These are phyloP conservation scores for Vanderwaltozyma polyspora DNA, from an alignment of 805 yeast species.

Conservation along the genomic window DNA sequence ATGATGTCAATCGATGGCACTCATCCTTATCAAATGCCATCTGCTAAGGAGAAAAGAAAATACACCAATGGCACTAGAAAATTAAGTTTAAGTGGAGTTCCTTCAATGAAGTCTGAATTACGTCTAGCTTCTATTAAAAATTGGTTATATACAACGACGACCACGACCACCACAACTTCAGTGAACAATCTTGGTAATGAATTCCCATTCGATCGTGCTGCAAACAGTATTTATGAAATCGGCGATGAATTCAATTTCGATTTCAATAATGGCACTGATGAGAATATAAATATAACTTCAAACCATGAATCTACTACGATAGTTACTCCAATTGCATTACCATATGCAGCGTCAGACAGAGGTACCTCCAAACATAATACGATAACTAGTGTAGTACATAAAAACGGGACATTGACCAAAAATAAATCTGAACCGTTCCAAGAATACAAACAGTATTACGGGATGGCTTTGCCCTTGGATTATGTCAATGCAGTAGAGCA, in stretches of 20 bases:
- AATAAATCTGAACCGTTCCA: neutral
- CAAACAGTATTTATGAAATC: too few species aligned
- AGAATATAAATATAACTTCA: neutral
- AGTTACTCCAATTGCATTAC: neutral
- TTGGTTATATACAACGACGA: too few species aligned
- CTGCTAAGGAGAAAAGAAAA: slow-evolving; percentile 2
- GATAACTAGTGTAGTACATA: too few species aligned
- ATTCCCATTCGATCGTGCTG: too few species aligned
- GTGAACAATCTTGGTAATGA: neutral
- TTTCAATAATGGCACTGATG: neutral
- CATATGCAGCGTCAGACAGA: too few species aligned
- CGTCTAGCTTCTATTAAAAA: too few species aligned
- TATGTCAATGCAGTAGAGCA: slow-evolving; percentile 1
- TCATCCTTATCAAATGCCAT: slow-evolving; percentile 21
- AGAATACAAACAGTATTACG: neutral
- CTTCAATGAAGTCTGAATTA: too few species aligned
- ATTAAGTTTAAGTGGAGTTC: slow-evolving; percentile 3
- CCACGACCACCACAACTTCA: too few species aligned
- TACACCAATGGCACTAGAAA: neutral
- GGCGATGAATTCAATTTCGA: neutral
- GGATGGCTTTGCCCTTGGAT: neutral
- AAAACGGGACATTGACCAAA: too few species aligned
- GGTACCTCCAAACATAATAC: too few species aligned
- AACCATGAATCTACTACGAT: neutral
- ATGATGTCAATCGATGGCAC: slow-evolving; percentile 17